Base-by-base conservation (phyloP, 2,329 filamentous ascomycete genomes). In the Pseudopithomyces chartarum region DNA sequence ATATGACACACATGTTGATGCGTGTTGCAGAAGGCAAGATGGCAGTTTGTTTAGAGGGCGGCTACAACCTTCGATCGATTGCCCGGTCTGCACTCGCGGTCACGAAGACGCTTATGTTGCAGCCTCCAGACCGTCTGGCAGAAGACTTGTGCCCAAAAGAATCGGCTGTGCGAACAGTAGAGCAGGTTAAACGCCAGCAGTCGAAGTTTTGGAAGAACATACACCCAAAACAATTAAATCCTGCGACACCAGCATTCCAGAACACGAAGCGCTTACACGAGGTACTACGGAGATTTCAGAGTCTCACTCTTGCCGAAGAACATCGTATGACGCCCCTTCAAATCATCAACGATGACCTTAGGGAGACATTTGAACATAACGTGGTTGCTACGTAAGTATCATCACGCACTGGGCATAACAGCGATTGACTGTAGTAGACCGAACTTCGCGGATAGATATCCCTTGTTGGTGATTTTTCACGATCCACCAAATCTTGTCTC, bases 1-100 rank as follows among this genome's bases (percentile, higher is more conserved):
- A 99, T 71, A 98, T 99, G 95, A 98, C 95, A 15, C 92, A 97
- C 72, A 97, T 98, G 94, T 85, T 99, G 46, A 98, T 97, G 93
- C 92, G 91, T 2, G 82, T 99, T 19, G 94, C 95, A 0, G 84
- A 88, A 43, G 95, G 95, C 26, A 97, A 93, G 71, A 84, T 99
- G 13, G 90, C 91, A 2, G 94, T 97, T 8, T 97, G 93, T 71
- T 82, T 99, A 2, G 95, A 99, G 75, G 95, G 95, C 20, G 95
- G 95, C 8, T 99, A 99, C 77, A 98, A 98, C 67, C 85, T 99
- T 22, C 82, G 87, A 46, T 95, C 95, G 0, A 99, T 99, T 56
- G 96, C 95, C 0, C 88, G 90, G 55, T 98, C 95, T 4, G 93
- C 95, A 1, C 83, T 97, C 4, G 92, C 94, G 2, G 95, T 99